These are phyloP conservation scores for Chalaropsis ovoidea DNA, from an alignment of 2,329 filamentous ascomycete species.

Conservation along the genomic window DNA sequence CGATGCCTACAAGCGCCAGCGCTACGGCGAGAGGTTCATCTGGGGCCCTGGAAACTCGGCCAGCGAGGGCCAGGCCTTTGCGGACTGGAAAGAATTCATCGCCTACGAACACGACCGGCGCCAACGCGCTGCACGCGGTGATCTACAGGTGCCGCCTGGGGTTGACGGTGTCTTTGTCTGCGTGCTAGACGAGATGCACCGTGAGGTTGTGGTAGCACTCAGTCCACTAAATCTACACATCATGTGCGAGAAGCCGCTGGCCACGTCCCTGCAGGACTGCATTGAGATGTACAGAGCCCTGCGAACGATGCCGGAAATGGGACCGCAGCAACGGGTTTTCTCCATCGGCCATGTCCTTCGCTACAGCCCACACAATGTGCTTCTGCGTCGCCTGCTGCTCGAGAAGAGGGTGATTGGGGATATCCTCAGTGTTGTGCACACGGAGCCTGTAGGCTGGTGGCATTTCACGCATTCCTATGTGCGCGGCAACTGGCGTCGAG, in stretches of 20 bases:
- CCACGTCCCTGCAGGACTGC: slow-evolving; percentile 68
- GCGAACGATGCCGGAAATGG: slow-evolving; percentile 29
- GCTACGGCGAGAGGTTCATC: slow-evolving; percentile 62
- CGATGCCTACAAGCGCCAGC: slow-evolving; percentile 60
- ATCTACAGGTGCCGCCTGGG: slow-evolving; percentile 39
- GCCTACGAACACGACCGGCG: slow-evolving; percentile 57
- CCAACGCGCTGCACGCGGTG: slow-evolving; percentile 38
- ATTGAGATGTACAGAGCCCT: slow-evolving; percentile 59
- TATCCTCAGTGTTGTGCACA: slow-evolving; percentile 76
- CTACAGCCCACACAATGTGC: slow-evolving; percentile 85
- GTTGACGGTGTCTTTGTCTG: slow-evolving; percentile 54
- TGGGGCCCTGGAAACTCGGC: slow-evolving; percentile 46
- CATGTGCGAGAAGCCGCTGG: slow-evolving; percentile 91
- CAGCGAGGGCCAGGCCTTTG: slow-evolving; percentile 56
- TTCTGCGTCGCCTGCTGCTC: slow-evolving; percentile 67
- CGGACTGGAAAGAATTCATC: slow-evolving; percentile 66
- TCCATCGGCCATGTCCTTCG: slow-evolving; percentile 88
- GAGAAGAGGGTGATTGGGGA: slow-evolving; percentile 71
- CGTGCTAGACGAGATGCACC: slow-evolving; percentile 82
- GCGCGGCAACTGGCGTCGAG: slow-evolving; percentile 84
- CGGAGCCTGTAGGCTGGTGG: slow-evolving; percentile 93
- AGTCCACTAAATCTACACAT: slow-evolving; percentile 65
- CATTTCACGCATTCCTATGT: slow-evolving; percentile 90
- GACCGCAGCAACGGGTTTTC: slow-evolving; percentile 48
- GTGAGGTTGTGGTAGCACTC: slow-evolving; percentile 65